Percentiles rank a stretch among this genome's conserved stretches.
Conservation (phyloP, 192 early-diverging fungal genomes). For the Backusella tuberculispora region DNA sequence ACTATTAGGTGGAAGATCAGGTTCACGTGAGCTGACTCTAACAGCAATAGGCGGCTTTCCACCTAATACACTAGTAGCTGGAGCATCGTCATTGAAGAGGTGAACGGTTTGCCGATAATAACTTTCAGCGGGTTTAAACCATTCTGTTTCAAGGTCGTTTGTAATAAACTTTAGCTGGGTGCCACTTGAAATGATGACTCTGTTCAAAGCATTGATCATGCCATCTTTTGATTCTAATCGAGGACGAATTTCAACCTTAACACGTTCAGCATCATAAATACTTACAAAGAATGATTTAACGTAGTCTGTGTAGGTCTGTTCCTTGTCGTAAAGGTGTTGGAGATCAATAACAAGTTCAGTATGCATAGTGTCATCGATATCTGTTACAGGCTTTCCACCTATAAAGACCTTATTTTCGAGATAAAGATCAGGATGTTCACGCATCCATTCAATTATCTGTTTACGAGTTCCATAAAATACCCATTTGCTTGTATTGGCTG, state of each 20-base stretch:
- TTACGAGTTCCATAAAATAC: conserved; percentile 53
- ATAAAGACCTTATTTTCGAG: conserved; percentile 43
- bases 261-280: conserved; percentile 41
- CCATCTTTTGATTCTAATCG: conserved; percentile 47
- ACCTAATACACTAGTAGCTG: conserved; percentile 25
- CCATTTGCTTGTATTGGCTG: conserved; percentile 46
- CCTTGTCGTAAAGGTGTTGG: conserved; percentile 45
- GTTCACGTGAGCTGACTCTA: neutral
- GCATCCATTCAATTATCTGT: conserved; percentile 54
- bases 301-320: conserved; percentile 43
- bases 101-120: conserved; percentile 45
- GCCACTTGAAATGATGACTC: conserved; percentile 49
- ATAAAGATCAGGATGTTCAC: conserved; percentile 32
- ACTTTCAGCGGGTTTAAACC: conserved; percentile 42
- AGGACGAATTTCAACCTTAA: conserved; percentile 49
- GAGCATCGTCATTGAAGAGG: conserved; percentile 32
- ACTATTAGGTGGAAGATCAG: neutral
- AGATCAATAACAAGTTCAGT: conserved; percentile 54
- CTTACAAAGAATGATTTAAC: conserved; percentile 46
- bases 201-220: conserved; percentile 37
- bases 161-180: conserved; percentile 47
- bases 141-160: conserved; percentile 46
- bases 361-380: conserved; percentile 23
- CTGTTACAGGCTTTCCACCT: conserved; percentile 34
- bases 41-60: conserved; percentile 28